These are phyloP conservation scores for Cladosporium velox DNA, from an alignment of 2,329 filamentous ascomycete genomes.

Conservation along the genomic window DNA sequence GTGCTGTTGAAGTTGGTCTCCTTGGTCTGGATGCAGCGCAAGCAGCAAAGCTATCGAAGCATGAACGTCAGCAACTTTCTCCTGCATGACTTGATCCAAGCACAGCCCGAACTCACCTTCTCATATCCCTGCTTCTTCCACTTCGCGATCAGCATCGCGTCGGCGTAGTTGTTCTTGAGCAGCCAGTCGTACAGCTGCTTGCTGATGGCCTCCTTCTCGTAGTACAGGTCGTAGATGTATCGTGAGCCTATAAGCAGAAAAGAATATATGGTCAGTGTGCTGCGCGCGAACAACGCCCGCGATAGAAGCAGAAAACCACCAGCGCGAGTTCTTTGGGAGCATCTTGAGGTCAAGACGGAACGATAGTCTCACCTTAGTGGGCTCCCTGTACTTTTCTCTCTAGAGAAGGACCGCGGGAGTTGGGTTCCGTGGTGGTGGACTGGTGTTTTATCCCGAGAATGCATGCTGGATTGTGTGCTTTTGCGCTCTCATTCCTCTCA, in stretches of 20 bases:
- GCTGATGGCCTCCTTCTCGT: conserved; percentile 93
- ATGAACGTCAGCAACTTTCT: neutral
- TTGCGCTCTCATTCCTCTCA: conserved; percentile 13
- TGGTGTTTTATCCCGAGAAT: neutral
- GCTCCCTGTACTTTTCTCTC: conserved; percentile 14
- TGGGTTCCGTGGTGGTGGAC: neutral
- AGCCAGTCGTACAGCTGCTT: conserved; percentile 93
- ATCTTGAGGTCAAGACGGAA: conserved; percentile 32
- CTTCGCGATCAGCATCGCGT: conserved; percentile 94
- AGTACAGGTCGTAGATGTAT: conserved; percentile 98
- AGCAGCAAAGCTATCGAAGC: conserved; percentile 73
- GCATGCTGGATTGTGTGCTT: neutral
- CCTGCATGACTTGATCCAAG: neutral
- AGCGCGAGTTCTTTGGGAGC: conserved; percentile 4
- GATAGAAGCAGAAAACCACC: conserved; percentile 6
- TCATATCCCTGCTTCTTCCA: conserved; percentile 99
- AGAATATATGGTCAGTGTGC: conserved; percentile 1
- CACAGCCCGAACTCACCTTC: conserved; percentile 62
- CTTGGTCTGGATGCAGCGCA: conserved; percentile 97
- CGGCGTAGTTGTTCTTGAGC: conserved; percentile 93
- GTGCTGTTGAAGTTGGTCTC: conserved; percentile 99
- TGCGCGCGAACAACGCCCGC: conserved; percentile 8
- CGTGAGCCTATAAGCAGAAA: conserved; percentile 57
- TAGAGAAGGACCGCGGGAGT: neutral
- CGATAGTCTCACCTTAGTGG: conserved; percentile 37